These are phyloP conservation scores for Fusarium heterosporum DNA, from an alignment of 2,329 filamentous ascomycete genomes.

Conservation along the genomic window DNA sequence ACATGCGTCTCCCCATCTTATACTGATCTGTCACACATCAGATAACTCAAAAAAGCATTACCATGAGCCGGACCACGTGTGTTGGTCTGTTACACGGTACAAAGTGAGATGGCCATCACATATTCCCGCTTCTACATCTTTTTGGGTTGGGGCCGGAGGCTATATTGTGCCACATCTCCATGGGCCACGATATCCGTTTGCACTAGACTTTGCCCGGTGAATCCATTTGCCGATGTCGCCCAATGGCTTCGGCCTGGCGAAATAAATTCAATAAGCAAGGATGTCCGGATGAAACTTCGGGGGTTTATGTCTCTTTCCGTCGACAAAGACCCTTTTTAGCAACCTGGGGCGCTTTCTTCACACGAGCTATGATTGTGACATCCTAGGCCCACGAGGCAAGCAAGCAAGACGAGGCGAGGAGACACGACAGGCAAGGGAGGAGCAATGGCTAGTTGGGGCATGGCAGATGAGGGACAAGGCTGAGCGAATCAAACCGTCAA, in stretches of 20 bases:
- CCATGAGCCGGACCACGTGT: conserved; percentile 29
- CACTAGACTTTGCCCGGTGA: conserved; percentile 38
- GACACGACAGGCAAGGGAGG: conserved; percentile 34
- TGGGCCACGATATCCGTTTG: conserved; percentile 33
- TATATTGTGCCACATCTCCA: conserved; percentile 27
- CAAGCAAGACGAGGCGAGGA: conserved; percentile 39
- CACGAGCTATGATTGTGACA: conserved; percentile 34
- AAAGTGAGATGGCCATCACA: conserved; percentile 24
- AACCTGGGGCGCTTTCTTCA: conserved; percentile 25
- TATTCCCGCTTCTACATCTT: conserved; percentile 17
- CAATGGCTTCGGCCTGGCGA: conserved; percentile 31
- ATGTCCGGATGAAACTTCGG: conserved; percentile 20
- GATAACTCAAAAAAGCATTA: conserved; percentile 14
- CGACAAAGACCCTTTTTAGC: conserved; percentile 30
- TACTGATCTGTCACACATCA: conserved; percentile 22
- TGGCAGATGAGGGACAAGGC: conserved; percentile 39
- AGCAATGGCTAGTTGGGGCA: conserved; percentile 22
- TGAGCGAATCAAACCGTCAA: conserved; percentile 42
- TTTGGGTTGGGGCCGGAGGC: conserved; percentile 20
- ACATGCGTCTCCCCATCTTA: conserved; percentile 20
- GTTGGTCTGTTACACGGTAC: conserved; percentile 25
- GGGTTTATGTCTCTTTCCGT: conserved; percentile 27
- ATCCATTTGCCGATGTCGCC: conserved; percentile 25
- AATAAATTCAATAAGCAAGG: conserved; percentile 29
- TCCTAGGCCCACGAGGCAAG: conserved; percentile 44